Evolutionary conservation across 2,329 filamentous ascomycete genomes (phyloP).

Genomic region (Penicillium sp.): DNA sequence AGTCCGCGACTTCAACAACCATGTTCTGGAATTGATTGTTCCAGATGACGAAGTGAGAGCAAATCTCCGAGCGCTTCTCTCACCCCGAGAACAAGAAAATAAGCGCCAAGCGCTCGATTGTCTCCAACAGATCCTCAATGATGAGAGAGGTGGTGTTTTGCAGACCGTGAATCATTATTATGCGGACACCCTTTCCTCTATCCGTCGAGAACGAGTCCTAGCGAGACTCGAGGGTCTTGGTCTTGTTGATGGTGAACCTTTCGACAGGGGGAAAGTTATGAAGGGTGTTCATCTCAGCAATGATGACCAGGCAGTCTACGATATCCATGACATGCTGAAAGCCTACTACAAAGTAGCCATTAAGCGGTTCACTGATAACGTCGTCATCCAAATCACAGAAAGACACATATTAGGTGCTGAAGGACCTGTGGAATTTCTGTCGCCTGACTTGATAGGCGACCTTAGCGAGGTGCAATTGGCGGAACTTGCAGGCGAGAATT

Average conservation of each 20-base stretch:
- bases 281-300: conserved; percentile 33
- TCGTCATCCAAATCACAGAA: conserved; percentile 59
- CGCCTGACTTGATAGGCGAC: conserved; percentile 50
- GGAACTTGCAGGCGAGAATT: conserved; percentile 59
- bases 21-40: not conserved
- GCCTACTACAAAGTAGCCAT: conserved; percentile 44
- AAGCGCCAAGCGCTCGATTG: conserved; percentile 44
- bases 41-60: not conserved
- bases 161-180: conserved; percentile 56
- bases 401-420: conserved; percentile 53
- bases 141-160: conserved; percentile 49
- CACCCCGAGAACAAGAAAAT: conserved; percentile 36
- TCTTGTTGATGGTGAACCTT: not conserved
- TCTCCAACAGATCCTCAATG: conserved; percentile 48
- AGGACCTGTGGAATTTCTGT: conserved; percentile 56
- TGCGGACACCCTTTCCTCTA: conserved; percentile 39
- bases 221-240: conserved; percentile 5
- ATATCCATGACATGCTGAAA: conserved; percentile 3
- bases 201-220: conserved; percentile 15
- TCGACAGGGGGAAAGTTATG: conserved; percentile 6
- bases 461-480: conserved; percentile 54
- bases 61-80: conserved; percentile 8
- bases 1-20: not conserved
- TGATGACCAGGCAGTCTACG: conserved; percentile 37
- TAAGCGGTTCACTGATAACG: conserved; percentile 62